phyloP scores from a whole-genome alignment of 768 basidiomycete species.

The Cystobasidium onofrii region DNA sequence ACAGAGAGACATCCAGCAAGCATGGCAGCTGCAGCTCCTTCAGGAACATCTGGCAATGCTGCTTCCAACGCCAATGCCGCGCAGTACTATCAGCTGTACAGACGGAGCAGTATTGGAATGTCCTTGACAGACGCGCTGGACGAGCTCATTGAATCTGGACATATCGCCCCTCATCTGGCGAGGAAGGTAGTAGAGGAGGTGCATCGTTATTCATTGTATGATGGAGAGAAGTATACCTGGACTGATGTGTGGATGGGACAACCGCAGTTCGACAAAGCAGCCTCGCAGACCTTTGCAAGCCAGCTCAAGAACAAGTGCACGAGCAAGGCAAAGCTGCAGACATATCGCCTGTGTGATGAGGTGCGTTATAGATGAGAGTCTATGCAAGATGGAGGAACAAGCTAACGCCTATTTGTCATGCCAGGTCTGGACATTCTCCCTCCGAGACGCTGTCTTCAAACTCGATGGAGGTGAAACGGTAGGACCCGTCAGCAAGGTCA shows the following conservation, averaged over 20 bases:
- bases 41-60: neutral
- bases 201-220: neutral
- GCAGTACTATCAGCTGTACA: constrained; percentile 28
- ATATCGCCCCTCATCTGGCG: constrained; percentile 95
- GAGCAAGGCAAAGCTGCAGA: constrained; percentile 87
- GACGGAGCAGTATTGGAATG: constrained; percentile 73
- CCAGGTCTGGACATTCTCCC: constrained; percentile 92
- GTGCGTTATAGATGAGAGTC: constrained; percentile 15
- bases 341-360: constrained; percentile 86
- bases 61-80: neutral
- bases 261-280: constrained; percentile 86
- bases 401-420: neutral
- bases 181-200: constrained; percentile 98
- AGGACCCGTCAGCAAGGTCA: constrained; percentile 68
- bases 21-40: constrained; percentile 9
- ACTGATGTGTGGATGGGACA: too few relatives aligned
- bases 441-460: constrained; percentile 85
- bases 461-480: constrained; percentile 72
- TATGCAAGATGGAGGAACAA: neutral
- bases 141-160: constrained; percentile 91
- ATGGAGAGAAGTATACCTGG: too few relatives aligned
- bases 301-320: constrained; percentile 90
- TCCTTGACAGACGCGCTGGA: constrained; percentile 96
- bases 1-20: neutral
- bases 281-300: constrained; percentile 85